These are phyloP conservation scores for Magnolia sinica DNA, from an alignment of 164 flowering plant species.

Conservation along the genomic window DNA sequence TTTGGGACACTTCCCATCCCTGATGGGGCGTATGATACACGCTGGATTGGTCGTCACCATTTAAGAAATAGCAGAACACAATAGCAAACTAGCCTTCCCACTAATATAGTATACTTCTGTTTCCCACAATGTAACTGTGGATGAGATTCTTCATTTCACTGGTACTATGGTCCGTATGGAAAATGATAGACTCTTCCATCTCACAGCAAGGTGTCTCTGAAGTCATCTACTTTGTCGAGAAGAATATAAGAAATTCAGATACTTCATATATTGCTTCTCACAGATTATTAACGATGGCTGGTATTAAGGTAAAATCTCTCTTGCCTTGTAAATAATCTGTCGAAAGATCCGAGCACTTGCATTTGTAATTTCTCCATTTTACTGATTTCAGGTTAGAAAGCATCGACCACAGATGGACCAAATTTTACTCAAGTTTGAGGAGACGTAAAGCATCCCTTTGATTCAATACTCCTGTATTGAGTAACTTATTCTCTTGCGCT, in stretches of 20 bases:
- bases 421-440: conserved; percentile 59
- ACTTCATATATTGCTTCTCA: conserved; percentile 72
- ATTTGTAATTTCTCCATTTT: background rate
- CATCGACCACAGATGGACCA: conserved; percentile 73
- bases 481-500: background rate
- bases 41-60: too few relatives aligned
- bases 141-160: background rate
- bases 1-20: too few relatives aligned
- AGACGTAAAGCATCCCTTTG: conserved; percentile 23
- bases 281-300: conserved; percentile 77
- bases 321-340: background rate
- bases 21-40: too few relatives aligned
- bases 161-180: conserved; percentile 1
- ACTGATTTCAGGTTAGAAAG: conserved; percentile 55
- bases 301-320: conserved; percentile 54
- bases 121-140: too few relatives aligned
- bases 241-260: conserved; percentile 54
- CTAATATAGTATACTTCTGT: too few relatives aligned
- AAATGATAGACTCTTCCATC: conserved; percentile 3
- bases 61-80: too few relatives aligned
- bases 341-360: background rate
- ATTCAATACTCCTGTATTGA: background rate
- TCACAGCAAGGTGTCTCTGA: conserved; percentile 88
- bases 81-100: too few relatives aligned
- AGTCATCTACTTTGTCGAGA: conserved; percentile 84